Base-by-base conservation (phyloP, 331 rosid genomes). In the Erythrophleum ivorense region DNA sequence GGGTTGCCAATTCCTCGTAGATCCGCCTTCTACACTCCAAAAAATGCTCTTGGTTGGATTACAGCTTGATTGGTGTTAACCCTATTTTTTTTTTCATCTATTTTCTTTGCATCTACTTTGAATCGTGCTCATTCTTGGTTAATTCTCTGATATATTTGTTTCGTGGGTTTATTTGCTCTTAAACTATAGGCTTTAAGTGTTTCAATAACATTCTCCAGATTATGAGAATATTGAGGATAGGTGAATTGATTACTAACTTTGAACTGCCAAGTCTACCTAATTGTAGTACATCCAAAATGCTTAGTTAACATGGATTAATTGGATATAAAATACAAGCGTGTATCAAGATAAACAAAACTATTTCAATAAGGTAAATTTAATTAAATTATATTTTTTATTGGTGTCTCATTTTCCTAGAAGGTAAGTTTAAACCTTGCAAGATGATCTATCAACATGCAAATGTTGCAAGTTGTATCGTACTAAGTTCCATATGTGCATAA, bases 141-240 rank as follows among this genome's bases (percentile, higher is more conserved):
- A 24, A 24, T 24, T 24, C 29, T 24, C 29, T 24, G 29, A 24
- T 24, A 1, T 24, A 24, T 24, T 24, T 24, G 29, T 24, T 24
- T 24, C 29, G 29, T 24, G 29, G 29, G 29, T 24, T 67, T 49
- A 18, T 72, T 72, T 75, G n/a, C 60, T 45, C 63, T 64, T 71
- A 12, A 72, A 41, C 74, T 43, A 31, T 79, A 40, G 38, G 80
- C 82, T 24, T 69, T 15, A 13, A 31, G 69, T 50, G 71, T 57
- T 84, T 48, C 63, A 52, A 43, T 57, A 62, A 58, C 71, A 85
- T 86, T 86, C 84, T 82, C 88, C 84, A 77, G 73, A 80, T 77
- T 59, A 68, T 64, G 76, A 75, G 65, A 80, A 40, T 59, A 43
- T 33, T 79, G 41, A 11, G 64, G 80, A 77, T 65, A 84, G 78